phyloP scores from a whole-genome alignment of 345 rosid genomes.

The Brassica juncea region DNA sequence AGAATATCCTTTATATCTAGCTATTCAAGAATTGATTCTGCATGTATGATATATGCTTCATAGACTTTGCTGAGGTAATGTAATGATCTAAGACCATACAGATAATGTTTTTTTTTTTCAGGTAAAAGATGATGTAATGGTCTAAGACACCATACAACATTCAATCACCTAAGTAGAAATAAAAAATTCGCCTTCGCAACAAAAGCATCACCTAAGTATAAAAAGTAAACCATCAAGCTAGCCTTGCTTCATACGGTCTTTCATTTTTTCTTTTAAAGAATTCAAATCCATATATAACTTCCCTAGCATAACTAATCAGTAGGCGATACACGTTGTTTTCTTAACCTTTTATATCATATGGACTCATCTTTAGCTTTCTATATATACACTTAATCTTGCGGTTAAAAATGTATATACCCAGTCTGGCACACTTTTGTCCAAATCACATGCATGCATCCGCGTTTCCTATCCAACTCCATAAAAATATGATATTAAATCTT shows the following conservation, averaged over 20 bases:
- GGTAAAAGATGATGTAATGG: too few species aligned
- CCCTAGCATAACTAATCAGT: not conserved
- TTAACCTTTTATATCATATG: not conserved
- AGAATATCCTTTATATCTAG: not conserved
- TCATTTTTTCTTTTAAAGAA: not conserved
- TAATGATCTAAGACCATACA: not conserved
- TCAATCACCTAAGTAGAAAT: too few species aligned
- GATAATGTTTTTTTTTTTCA: too few species aligned
- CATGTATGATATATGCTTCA: not conserved
- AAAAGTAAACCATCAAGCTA: not conserved
- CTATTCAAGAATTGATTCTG: not conserved
- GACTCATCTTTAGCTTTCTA: not conserved
- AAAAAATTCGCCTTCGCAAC: too few species aligned
- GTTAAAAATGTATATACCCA: not conserved
- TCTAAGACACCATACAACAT: too few species aligned
- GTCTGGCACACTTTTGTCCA: constrained; percentile 6
- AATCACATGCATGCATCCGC: constrained; percentile 38
- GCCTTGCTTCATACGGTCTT: not conserved
- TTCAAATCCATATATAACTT: not conserved
- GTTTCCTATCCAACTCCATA: constrained; percentile 13
- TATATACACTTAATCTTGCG: not conserved
- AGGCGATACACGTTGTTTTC: not conserved
- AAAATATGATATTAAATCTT: not conserved
- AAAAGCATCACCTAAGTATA: not conserved
- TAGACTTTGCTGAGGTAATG: not conserved